Evolutionary conservation across 202 grass and related monocot genomes (phyloP), one percentile per base, ranked within the genome.

Genomic region (Eragrostis tef): DNA sequence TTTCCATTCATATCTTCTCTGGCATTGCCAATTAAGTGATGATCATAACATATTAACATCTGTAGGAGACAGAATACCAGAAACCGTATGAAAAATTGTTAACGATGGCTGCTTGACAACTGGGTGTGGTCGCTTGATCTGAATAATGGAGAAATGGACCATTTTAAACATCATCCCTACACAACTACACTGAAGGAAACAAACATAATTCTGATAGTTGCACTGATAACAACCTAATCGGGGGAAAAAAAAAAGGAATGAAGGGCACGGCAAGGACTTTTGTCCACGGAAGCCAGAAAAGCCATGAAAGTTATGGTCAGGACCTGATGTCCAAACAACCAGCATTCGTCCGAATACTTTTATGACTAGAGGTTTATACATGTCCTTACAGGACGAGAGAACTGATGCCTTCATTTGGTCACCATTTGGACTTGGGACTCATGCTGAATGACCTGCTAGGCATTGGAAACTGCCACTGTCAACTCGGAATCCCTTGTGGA

Each of bases 111-210:
- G 21, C 56, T 52, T 57, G 50, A 49, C 26, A 67, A 56, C 44
- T 72, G 12, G 52, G 13, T 9, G 15, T 48, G 49, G 50, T 17
- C 39, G 13, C 6, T 54, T 27, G 24, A 59, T 67, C 42, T 80
- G 49, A 74, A 58, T 80, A 65, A 67, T 67, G 39, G 10, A 45
- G 60, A 57, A 74, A 67, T 74, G 50, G 26, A 42, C 49, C n/a
- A 26, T 57, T 80, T 68, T 41, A 4, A 59, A 39, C 59, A 56
- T 22, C 9, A 48, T 50, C n/a, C 50, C 59, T 31, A 9, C 60
- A 26, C 10, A 70, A 49, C 59, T 31, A 9, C 60, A 26, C 10
- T 78, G 73, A 43, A n/a, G 58, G 47, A 44, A 84, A 68, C 81
- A 67, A 9, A 83, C 72, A 46, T 11, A 68, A 76, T 49, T 16